Percentiles rank a stretch among this genome's conserved stretches.
Evolutionary conservation across 2,329 filamentous ascomycete species (phyloP).

Genomic region (Pseudogymnoascus sp.): DNA sequence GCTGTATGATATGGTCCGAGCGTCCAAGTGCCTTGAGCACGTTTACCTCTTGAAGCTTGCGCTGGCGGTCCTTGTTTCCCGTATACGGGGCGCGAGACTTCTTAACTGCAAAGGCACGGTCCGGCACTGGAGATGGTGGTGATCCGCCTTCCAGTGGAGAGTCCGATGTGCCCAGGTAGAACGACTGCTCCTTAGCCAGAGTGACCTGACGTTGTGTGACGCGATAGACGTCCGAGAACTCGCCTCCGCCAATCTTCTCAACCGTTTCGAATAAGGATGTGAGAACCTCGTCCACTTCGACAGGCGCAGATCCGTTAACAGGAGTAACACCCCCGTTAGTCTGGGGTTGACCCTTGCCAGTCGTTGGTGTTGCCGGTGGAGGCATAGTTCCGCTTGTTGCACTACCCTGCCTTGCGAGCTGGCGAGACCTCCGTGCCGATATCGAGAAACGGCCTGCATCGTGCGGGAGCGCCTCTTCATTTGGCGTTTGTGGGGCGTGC

Average conservation of each 20-base stretch:
- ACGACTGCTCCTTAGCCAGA: constrained; percentile 37
- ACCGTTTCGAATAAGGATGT: constrained; percentile 72
- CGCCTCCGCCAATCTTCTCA: constrained; percentile 73
- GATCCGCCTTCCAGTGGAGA: constrained; percentile 42
- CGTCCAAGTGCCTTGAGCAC: constrained; percentile 70
- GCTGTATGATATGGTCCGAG: constrained; percentile 77
- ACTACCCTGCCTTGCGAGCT: constrained; percentile 22
- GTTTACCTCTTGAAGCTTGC: constrained; percentile 76
- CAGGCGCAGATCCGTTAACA: constrained; percentile 60
- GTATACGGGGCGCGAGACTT: constrained; percentile 76
- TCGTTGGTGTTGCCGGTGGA: constrained; percentile 76
- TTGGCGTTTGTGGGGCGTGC: constrained; percentile 67
- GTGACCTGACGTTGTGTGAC: constrained; percentile 46
- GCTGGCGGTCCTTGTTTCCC: constrained; percentile 71
- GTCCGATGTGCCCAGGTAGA: constrained; percentile 32
- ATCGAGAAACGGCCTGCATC: constrained; percentile 81
- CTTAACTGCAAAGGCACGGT: constrained; percentile 81
- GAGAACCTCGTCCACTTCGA: constrained; percentile 68
- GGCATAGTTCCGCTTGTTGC: constrained; percentile 39
- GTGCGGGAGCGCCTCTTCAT: constrained; percentile 63
- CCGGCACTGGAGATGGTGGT: constrained; percentile 46
- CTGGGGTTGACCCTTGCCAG: constrained; percentile 44
- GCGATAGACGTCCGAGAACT: constrained; percentile 88
- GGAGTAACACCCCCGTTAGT: constrained; percentile 59
- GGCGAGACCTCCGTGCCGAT: constrained; percentile 46